Evolutionary conservation across 1,284 basidiomycete genomes (phyloP), one percentile per base, ranked within the genome.

Genomic region (Kalmanozyma brasiliensis): DNA sequence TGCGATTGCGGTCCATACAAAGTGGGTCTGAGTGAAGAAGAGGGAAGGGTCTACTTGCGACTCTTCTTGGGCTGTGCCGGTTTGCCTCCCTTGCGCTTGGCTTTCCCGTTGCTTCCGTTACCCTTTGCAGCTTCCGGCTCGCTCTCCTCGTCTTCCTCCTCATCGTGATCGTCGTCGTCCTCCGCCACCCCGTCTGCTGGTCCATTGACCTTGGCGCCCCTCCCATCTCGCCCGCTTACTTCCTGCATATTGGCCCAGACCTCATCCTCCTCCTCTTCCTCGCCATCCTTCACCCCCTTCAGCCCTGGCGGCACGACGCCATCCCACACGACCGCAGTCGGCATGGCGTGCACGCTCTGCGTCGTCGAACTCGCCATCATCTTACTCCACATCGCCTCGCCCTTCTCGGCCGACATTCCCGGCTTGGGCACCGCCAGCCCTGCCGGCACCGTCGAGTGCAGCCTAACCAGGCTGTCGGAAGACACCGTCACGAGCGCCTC

Each of bases 211-310:
- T 26, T 30, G 9, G 35, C 19, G 8, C n/a, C 34, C 32, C 22
- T 36, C 23, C 24, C 37, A 23, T 26, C 32, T 23, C 24, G 42
- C 16, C 29, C 29, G 20, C 29, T 13, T 3, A 73, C 55, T 19
- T 52, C 59, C 37, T 69, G 41, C 70, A 76, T 70, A 3, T 37
- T 48, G 1, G 49, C 57, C 63, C 66, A 76, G 13, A 73, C 57
- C 22, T 71, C 57, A 11, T 74, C 66, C 2, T 53, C 70, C 4
- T 49, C 63, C 6, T 46, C 52, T 13, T 51, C 53, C n/a, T 35
- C 47, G 19, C 34, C 60, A 17, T 37, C 57, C 7, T 57, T 35
- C 13, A 32, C 40, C 6, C 38, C 33, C 1, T 30, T 46, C 22
- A 53, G 19, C 8, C 33, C 48, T 6, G 26, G 7, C 0, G 59